phyloP scores from a whole-genome alignment of 768 basidiomycete genomes.

The Pleurotus platypus region DNA sequence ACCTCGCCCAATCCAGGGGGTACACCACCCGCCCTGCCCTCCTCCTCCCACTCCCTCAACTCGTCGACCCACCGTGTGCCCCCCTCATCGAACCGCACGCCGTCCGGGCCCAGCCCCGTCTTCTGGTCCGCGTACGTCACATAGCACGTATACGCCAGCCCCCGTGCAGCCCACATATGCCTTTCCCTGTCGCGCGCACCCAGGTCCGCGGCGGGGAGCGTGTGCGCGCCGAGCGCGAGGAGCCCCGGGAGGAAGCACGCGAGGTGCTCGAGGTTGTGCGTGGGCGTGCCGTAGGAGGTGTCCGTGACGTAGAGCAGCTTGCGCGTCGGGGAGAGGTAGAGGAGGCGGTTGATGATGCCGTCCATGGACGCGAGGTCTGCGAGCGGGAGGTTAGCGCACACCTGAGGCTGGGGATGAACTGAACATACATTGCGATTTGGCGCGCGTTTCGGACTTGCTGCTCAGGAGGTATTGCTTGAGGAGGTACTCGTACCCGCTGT shows the following conservation, averaged over 20 bases:
- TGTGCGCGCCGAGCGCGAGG: slow-evolving; percentile 58
- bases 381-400: neutral
- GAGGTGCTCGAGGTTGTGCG: slow-evolving; percentile 58
- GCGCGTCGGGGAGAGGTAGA: slow-evolving; percentile 55
- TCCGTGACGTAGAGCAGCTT: slow-evolving; percentile 66
- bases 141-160: slow-evolving; percentile 70
- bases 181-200: slow-evolving; percentile 34
- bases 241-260: slow-evolving; percentile 69
- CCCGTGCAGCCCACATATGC: slow-evolving; percentile 75
- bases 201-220: slow-evolving; percentile 29
- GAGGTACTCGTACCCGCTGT: slow-evolving; percentile 68
- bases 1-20: slow-evolving; percentile 53
- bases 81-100: slow-evolving; percentile 26
- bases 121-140: slow-evolving; percentile 69
- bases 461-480: slow-evolving; percentile 62
- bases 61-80: slow-evolving; percentile 39
- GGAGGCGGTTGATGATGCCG: slow-evolving; percentile 52
- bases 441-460: slow-evolving; percentile 38
- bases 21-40: slow-evolving; percentile 36
- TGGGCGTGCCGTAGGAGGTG: slow-evolving; percentile 25
- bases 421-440: slow-evolving; percentile 57
- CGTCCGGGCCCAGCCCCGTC: slow-evolving; percentile 67
- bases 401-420: slow-evolving; percentile 13
- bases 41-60: slow-evolving; percentile 44
- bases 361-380: slow-evolving; percentile 48